Percentiles rank a stretch among this genome's conserved stretches.
phyloP scores from a whole-genome alignment of 192 early-diverging fungal species.

The Coemansia biformis region DNA sequence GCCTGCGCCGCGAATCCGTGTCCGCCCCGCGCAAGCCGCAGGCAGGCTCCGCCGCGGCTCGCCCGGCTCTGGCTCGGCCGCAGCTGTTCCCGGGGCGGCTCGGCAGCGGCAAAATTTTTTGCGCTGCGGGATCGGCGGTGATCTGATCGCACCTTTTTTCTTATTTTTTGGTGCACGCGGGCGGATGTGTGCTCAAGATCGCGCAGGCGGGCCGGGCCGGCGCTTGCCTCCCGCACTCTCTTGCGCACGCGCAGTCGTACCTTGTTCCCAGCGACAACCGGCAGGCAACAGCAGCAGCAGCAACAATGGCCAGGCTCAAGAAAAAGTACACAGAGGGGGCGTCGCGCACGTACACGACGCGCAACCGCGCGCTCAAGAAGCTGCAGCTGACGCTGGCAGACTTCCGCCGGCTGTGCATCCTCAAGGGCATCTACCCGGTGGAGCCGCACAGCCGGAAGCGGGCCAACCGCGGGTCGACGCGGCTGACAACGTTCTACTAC shows the following conservation, averaged over 20 bases:
- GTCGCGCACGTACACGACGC: slow-evolving; percentile 83
- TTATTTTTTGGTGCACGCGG: neutral
- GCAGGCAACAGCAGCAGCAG: neutral
- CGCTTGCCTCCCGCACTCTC: too few relatives aligned
- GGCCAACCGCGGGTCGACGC: slow-evolving; percentile 83
- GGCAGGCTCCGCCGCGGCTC: too few relatives aligned
- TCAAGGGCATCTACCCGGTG: slow-evolving; percentile 97
- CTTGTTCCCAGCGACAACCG: too few relatives aligned
- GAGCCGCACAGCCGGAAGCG: slow-evolving; percentile 93
- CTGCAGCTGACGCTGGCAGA: slow-evolving; percentile 90
- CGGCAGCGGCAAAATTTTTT: too few relatives aligned
- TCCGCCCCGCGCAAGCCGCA: too few relatives aligned
- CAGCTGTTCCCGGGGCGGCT: too few relatives aligned
- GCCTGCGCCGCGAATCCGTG: too few relatives aligned
- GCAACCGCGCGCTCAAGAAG: slow-evolving; percentile 87
- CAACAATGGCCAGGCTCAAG: slow-evolving; percentile 39
- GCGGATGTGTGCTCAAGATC: neutral
- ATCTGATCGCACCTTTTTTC: slow-evolving; percentile 3
- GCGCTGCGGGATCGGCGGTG: too few relatives aligned
- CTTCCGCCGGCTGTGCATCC: slow-evolving; percentile 95
- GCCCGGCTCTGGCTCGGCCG: too few relatives aligned
- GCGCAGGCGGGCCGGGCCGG: neutral
- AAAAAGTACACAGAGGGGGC: slow-evolving; percentile 89
- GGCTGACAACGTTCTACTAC: slow-evolving; percentile 90
- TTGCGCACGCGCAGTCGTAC: too few relatives aligned